A percentile compares a stretch with the other conserved stretches of the same genome.
Evolutionary conservation across 2,329 filamentous ascomycete species (phyloP).

Genomic region (Claviceps fusiformis): DNA sequence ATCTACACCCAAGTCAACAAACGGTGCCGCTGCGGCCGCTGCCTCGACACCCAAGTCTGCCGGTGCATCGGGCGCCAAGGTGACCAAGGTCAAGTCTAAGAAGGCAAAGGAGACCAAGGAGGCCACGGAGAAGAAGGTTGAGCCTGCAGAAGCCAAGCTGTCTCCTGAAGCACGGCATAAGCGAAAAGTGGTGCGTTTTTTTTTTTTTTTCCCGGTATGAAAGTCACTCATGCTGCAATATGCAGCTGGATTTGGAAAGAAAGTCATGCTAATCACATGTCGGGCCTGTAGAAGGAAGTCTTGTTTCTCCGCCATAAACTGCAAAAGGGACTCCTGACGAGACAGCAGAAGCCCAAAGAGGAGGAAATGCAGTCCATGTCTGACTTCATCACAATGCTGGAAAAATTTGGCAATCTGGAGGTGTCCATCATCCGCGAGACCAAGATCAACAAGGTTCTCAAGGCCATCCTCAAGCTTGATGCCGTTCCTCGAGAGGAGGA

Average conservation of each 20-base stretch:
- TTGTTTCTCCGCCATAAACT: slow-evolving; percentile 87
- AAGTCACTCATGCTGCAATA: neutral
- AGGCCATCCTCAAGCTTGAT: slow-evolving; percentile 79
- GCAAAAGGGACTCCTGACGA: slow-evolving; percentile 81
- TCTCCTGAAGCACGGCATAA: slow-evolving; percentile 42
- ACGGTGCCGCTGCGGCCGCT: slow-evolving; percentile 35
- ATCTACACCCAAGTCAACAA: slow-evolving; percentile 55
- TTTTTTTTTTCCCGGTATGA: too few species aligned
- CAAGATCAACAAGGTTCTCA: slow-evolving; percentile 98
- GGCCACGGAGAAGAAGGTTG: slow-evolving; percentile 42
- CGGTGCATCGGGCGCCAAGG: slow-evolving; percentile 37
- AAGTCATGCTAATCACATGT: neutral
- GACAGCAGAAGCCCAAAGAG: slow-evolving; percentile 74
- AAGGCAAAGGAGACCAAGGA: slow-evolving; percentile 44
- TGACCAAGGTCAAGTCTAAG: slow-evolving; percentile 42
- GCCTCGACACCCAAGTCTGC: slow-evolving; percentile 35
- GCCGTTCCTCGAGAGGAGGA: slow-evolving; percentile 80
- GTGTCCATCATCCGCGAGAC: slow-evolving; percentile 77
- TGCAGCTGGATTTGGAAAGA: neutral
- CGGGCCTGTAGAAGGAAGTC: slow-evolving; percentile 50
- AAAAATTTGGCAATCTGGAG: slow-evolving; percentile 67
- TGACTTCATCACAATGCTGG: slow-evolving; percentile 66
- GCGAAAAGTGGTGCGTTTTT: slow-evolving; percentile 42
- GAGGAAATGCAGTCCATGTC: slow-evolving; percentile 71
- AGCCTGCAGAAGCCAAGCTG: slow-evolving; percentile 43